A percentile compares a stretch with the other conserved stretches of the same genome.
phyloP scores from a whole-genome alignment of 257 asterid species.

The Misopates orontium region DNA sequence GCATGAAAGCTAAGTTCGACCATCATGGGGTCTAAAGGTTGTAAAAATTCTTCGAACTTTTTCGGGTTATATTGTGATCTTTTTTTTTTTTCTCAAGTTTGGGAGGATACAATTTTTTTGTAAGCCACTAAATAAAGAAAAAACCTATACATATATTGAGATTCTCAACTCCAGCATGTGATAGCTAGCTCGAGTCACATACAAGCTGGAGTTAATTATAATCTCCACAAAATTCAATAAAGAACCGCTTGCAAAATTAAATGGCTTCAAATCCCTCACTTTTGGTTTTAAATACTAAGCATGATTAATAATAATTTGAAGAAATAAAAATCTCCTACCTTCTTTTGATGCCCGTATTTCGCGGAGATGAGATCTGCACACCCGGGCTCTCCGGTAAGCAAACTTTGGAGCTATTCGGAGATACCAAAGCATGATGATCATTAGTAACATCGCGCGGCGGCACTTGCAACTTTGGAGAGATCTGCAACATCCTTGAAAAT shows the following conservation, averaged over 20 bases:
- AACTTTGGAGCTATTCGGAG: conserved; percentile 41
- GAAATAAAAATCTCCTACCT: conserved; percentile 48
- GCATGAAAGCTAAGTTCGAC: conserved; percentile 28
- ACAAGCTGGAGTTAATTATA: conserved; percentile 22
- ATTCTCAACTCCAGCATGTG: conserved; percentile 29
- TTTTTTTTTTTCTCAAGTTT: too few species aligned
- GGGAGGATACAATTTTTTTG: not conserved
- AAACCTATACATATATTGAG: conserved; percentile 17
- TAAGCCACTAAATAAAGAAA: too few species aligned
- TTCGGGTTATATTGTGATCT: too few species aligned
- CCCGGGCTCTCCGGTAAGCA: conserved; percentile 21
- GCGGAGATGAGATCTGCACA: conserved; percentile 95
- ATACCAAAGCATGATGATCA: conserved; percentile 29
- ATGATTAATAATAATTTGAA: conserved; percentile 4
- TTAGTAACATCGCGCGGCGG: conserved; percentile 17
- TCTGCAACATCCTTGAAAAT: conserved; percentile 79
- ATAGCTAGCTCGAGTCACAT: conserved; percentile 26
- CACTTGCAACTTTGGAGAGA: conserved; percentile 43
- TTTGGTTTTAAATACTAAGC: conserved; percentile 23
- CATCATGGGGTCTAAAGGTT: too few species aligned
- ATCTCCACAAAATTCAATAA: conserved; percentile 4
- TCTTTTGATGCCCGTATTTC: conserved; percentile 88
- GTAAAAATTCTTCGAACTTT: too few species aligned
- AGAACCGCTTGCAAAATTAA: conserved; percentile 13
- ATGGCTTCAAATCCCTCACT: conserved; percentile 19